These are phyloP conservation scores for Leishmania amazonensis DNA, from an alignment of 208 protist species.

Conservation along the genomic window DNA sequence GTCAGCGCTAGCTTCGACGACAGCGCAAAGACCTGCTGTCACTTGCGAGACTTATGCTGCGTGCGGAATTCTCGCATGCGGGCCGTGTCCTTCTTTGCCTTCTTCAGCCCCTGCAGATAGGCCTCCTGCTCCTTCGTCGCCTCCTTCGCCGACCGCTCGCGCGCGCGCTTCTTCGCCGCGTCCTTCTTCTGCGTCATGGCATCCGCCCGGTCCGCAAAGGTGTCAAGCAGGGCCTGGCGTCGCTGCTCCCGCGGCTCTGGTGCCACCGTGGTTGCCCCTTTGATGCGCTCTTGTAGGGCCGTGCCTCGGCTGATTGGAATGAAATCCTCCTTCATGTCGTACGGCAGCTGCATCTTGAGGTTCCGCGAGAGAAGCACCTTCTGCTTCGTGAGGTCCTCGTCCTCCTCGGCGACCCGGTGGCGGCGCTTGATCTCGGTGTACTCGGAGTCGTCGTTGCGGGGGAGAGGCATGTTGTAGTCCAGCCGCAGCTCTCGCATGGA, in stretches of 20 bases:
- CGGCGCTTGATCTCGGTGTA: slow-evolving; percentile 89
- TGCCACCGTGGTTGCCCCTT: slow-evolving; percentile 68
- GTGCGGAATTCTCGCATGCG: slow-evolving; percentile 87
- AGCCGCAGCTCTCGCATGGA: slow-evolving; percentile 87
- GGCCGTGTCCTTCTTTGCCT: slow-evolving; percentile 93
- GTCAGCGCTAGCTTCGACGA: not conserved
- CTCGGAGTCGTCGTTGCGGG: slow-evolving; percentile 64
- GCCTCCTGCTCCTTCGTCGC: slow-evolving; percentile 69
- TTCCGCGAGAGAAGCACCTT: slow-evolving; percentile 83
- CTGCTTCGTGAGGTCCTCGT: slow-evolving; percentile 38
- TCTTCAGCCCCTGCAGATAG: slow-evolving; percentile 85
- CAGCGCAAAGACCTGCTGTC: not conserved
- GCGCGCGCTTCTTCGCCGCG: slow-evolving; percentile 75
- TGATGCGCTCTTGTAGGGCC: slow-evolving; percentile 73
- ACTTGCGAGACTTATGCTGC: slow-evolving; percentile 86
- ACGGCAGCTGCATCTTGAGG: slow-evolving; percentile 81
- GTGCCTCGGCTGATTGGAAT: slow-evolving; percentile 68
- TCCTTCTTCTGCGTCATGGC: slow-evolving; percentile 78
- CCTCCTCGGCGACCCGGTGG: slow-evolving; percentile 61
- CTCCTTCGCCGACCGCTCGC: slow-evolving; percentile 53
- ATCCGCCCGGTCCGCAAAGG: slow-evolving; percentile 70
- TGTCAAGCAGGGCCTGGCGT: slow-evolving; percentile 77
- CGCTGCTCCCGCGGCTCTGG: slow-evolving; percentile 84
- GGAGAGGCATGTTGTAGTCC: slow-evolving; percentile 64
- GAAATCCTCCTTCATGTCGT: slow-evolving; percentile 92